These are phyloP conservation scores for Calonectria ilicicola DNA, from an alignment of 2,329 filamentous ascomycete genomes.

Conservation along the genomic window DNA sequence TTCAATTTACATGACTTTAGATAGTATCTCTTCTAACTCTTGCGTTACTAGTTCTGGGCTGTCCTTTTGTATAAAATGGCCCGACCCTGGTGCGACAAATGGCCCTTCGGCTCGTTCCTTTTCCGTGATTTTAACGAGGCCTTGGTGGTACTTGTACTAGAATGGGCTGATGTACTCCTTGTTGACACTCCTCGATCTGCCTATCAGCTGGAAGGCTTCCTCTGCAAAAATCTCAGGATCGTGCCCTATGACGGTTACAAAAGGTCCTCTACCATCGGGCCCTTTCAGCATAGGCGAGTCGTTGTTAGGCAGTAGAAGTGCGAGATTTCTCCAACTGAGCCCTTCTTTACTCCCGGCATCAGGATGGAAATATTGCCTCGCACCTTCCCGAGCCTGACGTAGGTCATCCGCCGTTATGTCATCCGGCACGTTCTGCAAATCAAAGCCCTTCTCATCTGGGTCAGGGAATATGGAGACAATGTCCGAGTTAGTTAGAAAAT, in stretches of 20 bases:
- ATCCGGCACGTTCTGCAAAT: conserved; percentile 38
- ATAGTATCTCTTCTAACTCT: conserved; percentile 15
- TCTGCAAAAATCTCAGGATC: conserved; percentile 35
- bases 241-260: conserved; percentile 39
- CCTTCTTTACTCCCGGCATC: conserved; percentile 37
- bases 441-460: conserved; percentile 61
- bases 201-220: conserved; percentile 11
- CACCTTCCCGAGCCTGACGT: conserved; percentile 15
- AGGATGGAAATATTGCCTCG: conserved; percentile 34
- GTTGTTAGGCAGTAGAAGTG: conserved; percentile 27
- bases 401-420: conserved; percentile 26
- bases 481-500: conserved; percentile 68
- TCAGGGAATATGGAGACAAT: conserved; percentile 67
- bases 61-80: conserved; percentile 61
- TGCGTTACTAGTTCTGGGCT: conserved; percentile 58
- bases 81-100: conserved; percentile 25
- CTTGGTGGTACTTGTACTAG: conserved; percentile 67
- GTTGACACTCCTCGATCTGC: conserved; percentile 50
- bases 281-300: conserved; percentile 27
- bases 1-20: background rate
- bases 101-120: conserved; percentile 50
- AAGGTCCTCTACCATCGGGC: background rate
- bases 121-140: conserved; percentile 58
- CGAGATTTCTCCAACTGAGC: conserved; percentile 32
- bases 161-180: conserved; percentile 62